Percentiles rank a stretch among this genome's conserved stretches.
These are phyloP conservation scores for Saccharomycopsis synnaedendra DNA, from an alignment of 805 yeast genomes.

Conservation along the genomic window DNA sequence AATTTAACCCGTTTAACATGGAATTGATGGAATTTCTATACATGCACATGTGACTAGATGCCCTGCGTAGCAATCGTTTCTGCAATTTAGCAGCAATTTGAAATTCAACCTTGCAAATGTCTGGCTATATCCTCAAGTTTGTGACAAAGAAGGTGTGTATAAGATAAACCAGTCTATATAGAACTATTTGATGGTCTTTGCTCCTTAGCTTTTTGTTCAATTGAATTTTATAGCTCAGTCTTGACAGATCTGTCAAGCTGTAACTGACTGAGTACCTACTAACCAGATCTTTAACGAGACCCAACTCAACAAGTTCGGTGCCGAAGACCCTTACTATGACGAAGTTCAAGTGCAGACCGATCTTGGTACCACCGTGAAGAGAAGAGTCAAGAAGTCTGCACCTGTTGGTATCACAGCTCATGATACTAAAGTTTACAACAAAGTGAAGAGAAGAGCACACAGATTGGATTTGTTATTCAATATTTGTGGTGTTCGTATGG, in stretches of 20 bases:
- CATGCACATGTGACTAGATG: neutral
- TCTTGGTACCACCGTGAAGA: neutral
- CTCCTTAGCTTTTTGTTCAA: neutral
- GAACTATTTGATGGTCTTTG: too few species aligned
- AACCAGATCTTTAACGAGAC: slow-evolving; percentile 23
- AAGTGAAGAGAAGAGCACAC: slow-evolving; percentile 49
- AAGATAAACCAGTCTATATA: neutral
- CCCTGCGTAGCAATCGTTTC: neutral
- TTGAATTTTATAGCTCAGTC: neutral
- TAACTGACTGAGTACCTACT: neutral
- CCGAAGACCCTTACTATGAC: slow-evolving; percentile 33
- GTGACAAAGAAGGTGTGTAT: slow-evolving; percentile 7
- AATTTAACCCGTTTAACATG: neutral
- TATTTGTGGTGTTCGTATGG: slow-evolving; percentile 51
- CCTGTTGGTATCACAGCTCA: slow-evolving; percentile 48
- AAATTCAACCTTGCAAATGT: slow-evolving; percentile 1
- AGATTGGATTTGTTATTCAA: slow-evolving; percentile 54
- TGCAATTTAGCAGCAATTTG: neutral
- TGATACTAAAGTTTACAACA: slow-evolving; percentile 38
- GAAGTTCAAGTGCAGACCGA: slow-evolving; percentile 18
- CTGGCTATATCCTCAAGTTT: slow-evolving; percentile 5
- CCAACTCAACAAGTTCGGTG: slow-evolving; percentile 26
- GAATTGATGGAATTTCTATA: neutral
- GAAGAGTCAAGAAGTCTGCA: slow-evolving; percentile 32
- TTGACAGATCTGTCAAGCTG: neutral